A percentile compares a stretch with the other conserved stretches of the same genome.
These are phyloP conservation scores for Fomitopsis schrenkii DNA, from an alignment of 1,284 basidiomycete species.

Conservation along the genomic window DNA sequence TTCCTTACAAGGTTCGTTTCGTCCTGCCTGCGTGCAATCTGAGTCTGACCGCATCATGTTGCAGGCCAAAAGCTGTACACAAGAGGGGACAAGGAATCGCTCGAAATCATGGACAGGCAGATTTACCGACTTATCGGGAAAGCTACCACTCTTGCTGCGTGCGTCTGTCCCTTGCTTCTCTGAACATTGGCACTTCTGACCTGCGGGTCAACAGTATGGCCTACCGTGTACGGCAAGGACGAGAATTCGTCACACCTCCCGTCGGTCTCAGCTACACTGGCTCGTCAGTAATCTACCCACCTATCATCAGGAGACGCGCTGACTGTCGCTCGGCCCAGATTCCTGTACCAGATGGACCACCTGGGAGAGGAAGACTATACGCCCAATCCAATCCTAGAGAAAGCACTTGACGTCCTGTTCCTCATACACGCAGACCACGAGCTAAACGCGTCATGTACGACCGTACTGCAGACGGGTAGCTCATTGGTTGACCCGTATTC, in stretches of 20 bases:
- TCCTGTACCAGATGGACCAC: slow-evolving; percentile 86
- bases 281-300: slow-evolving; percentile 46
- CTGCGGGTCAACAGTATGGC: slow-evolving; percentile 57
- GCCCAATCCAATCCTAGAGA: slow-evolving; percentile 79
- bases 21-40: not conserved
- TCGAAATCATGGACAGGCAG: slow-evolving; percentile 84
- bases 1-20: slow-evolving; percentile 59
- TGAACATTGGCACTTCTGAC: not conserved
- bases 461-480: slow-evolving; percentile 81
- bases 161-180: slow-evolving; percentile 23
- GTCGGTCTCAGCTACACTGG: slow-evolving; percentile 79
- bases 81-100: slow-evolving; percentile 56
- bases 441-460: slow-evolving; percentile 80
- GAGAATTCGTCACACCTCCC: slow-evolving; percentile 84
- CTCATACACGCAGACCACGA: slow-evolving; percentile 88
- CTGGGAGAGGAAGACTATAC: slow-evolving; percentile 68
- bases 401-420: slow-evolving; percentile 83
- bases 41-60: not conserved
- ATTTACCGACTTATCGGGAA: slow-evolving; percentile 86
- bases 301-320: not conserved
- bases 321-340: slow-evolving; percentile 37
- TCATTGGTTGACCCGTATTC: slow-evolving; percentile 86
- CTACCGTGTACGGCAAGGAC: slow-evolving; percentile 83
- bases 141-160: slow-evolving; percentile 83
- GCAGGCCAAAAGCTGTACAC: slow-evolving; percentile 79